Base-by-base conservation (phyloP, 2,329 filamentous ascomycete genomes). In the Venturiaceae sp. region DNA sequence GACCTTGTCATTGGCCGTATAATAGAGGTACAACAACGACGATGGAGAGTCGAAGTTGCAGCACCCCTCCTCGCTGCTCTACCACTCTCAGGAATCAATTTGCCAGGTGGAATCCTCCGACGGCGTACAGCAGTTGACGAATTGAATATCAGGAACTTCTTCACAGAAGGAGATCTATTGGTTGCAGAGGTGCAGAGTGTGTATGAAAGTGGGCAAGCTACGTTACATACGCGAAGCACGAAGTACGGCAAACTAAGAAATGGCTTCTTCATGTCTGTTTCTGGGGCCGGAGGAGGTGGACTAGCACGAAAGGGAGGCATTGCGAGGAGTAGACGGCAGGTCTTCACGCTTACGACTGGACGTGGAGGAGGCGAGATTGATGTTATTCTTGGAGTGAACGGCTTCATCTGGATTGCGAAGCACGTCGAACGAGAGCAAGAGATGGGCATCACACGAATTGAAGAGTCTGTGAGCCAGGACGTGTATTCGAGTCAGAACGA, bases 401-500 rank as follows among this genome's bases (percentile, higher is more conserved):
- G 94, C 1, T 97, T 95, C 70, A 91, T 97, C 60, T 99, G 90
- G 88, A 92, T 97, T 67, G 86, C 86, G 72, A 92, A 90, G 75
- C 90, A 95, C 66, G 76, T 87, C 7, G 85, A 88, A 64, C 81
- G 80, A 3, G 75, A 74, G 14, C 76, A 75, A 58, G 79, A 77
- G 68, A 83, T 76, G 9, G 80, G 80, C 2, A 89, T 96, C 66
- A 95, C 90, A 57, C 83, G 88, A 63, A 81, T 96, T 70, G 94
- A 97, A 71, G 94, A 99, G 74, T 85, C 79, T 64, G 87, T 94
- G 21, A 91, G 85, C 62, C 84, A 85, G 66, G 88, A 86, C 57
- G 90, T 96, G 65, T 99, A 99, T 74, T 94, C 89, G 58, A 95
- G 89, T 69, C 91, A 96, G 75, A 99, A 99, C 69, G 92, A 97